Percentiles rank a stretch among this genome's conserved stretches.
Evolutionary conservation across 2,329 filamentous ascomycete species (phyloP).

Genomic region (Aspergillus unguis): DNA sequence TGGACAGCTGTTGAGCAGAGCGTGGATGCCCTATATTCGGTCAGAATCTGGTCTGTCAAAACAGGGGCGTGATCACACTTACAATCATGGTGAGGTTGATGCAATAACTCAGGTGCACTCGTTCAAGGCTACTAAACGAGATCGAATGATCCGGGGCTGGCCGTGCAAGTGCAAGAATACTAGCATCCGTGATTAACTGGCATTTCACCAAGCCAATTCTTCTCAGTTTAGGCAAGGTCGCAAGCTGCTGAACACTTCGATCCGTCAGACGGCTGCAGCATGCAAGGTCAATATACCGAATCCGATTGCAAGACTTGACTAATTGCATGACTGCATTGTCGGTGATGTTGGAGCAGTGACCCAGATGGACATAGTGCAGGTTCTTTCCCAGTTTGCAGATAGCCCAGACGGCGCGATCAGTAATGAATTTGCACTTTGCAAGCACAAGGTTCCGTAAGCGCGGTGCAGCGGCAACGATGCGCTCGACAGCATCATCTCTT

Average conservation of each 20-base stretch:
- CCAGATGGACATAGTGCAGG: constrained; percentile 91
- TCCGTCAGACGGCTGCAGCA: constrained; percentile 90
- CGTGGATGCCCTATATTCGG: constrained; percentile 71
- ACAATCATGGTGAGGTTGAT: constrained; percentile 77
- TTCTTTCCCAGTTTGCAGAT: constrained; percentile 93
- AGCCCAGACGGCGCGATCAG: constrained; percentile 79
- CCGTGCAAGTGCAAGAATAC: constrained; percentile 78
- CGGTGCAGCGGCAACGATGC: constrained; percentile 81
- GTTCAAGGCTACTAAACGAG: constrained; percentile 70
- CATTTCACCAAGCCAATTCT: constrained; percentile 95
- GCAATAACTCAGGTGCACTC: constrained; percentile 96
- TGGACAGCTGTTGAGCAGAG: constrained; percentile 83
- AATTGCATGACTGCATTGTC: constrained; percentile 82
- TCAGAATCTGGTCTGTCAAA: constrained; percentile 1
- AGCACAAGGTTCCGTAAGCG: constrained; percentile 88
- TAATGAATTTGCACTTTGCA: constrained; percentile 90
- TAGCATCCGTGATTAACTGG: constrained; percentile 80
- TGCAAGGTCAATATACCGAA: constrained; percentile 96
- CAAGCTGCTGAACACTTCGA: constrained; percentile 76
- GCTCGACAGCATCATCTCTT: constrained; percentile 81
- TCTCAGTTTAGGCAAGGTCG: constrained; percentile 85
- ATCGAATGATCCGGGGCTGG: constrained; percentile 56
- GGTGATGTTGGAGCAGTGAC: constrained; percentile 88
- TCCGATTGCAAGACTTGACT: constrained; percentile 82
- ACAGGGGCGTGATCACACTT: constrained; percentile 32